Base-by-base conservation (phyloP, 192 early-diverging fungal genomes). In the Backusella luteola region DNA sequence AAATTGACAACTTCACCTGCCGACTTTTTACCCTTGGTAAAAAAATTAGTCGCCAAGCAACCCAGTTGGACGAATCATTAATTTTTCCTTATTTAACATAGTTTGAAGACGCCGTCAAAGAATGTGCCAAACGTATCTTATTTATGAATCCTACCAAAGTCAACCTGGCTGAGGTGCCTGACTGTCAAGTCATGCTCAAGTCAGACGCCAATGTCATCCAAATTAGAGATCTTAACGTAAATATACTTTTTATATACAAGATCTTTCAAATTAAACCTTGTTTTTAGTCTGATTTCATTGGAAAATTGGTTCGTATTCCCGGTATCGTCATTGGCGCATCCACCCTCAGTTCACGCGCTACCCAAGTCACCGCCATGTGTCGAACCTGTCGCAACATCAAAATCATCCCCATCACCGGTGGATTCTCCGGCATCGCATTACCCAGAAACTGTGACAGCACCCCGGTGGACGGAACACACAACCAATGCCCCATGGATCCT, bases 311-410 rank as follows among this genome's bases (percentile, higher is more conserved):
- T 71, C 93, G 95, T 49, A 89, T 99, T 70, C 92, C 96, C 12
- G 98, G 98, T 36, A 99, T 99, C 67, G 91, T 98, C 35, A 99
- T 99, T 72, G 93, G 93, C 6, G 96, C 97, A 3, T 93, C 94
- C 0, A 92, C 94, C 42, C 83, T 98, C 66, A 85, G 90, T 11
- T 95, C 95, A 21, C 95, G 96, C 80, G 97, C 96, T 1, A 98
- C 95, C 11, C 78, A 87, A 53, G 89, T 99, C 23, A 93, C 95
- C 29, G 87, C 98, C 75, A 92, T 93, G 89, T 99, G 98, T 87
- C 87, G 91, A 70, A 86, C 85, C 34, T 99, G 98, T 82, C 89
- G 94, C 44, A 86, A 94, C 82, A 91, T 90, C 34, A 96, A 95
- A 81, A 82, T 87, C 34, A 70, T 99, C 15, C 89, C 91, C 0